phyloP scores from a whole-genome alignment of 306 rosid species.

The Crotalaria pallida region DNA sequence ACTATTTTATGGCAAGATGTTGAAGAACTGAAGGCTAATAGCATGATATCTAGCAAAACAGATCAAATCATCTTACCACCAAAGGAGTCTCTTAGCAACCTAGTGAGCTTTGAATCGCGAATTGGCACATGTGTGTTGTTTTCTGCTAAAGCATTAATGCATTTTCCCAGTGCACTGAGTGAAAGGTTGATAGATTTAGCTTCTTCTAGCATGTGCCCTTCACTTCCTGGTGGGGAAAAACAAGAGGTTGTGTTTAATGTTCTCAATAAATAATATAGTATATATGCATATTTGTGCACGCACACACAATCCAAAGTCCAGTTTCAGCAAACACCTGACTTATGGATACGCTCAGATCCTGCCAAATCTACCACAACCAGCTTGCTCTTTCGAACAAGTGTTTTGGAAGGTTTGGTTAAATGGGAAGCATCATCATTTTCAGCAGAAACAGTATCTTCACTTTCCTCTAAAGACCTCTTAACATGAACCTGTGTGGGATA shows the following conservation, averaged over 20 bases:
- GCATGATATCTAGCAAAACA: not conserved
- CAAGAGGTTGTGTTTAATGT: not conserved
- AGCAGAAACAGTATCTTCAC: constrained; percentile 38
- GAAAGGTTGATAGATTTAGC: constrained; percentile 74
- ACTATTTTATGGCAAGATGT: not conserved
- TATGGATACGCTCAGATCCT: constrained; percentile 74
- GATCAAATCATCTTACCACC: constrained; percentile 47
- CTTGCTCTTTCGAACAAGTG: constrained; percentile 66
- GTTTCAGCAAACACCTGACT: constrained; percentile 49
- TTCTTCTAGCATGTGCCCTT: constrained; percentile 74
- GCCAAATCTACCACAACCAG: constrained; percentile 78
- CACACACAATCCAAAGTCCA: not conserved
- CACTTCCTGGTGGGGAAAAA: constrained; percentile 54
- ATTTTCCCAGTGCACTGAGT: constrained; percentile 73
- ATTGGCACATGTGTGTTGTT: constrained; percentile 62
- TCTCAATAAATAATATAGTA: not conserved
- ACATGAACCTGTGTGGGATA: constrained; percentile 53
- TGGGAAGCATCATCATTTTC: constrained; percentile 55
- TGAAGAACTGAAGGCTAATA: not conserved
- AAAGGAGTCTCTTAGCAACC: constrained; percentile 71
- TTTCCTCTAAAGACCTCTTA: constrained; percentile 48
- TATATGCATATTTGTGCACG: not conserved
- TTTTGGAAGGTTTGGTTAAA: constrained; percentile 47
- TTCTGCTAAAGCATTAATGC: constrained; percentile 74
- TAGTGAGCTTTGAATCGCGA: constrained; percentile 76